These are phyloP conservation scores for Russula abietina DNA, from an alignment of 768 basidiomycete species.

Conservation along the genomic window DNA sequence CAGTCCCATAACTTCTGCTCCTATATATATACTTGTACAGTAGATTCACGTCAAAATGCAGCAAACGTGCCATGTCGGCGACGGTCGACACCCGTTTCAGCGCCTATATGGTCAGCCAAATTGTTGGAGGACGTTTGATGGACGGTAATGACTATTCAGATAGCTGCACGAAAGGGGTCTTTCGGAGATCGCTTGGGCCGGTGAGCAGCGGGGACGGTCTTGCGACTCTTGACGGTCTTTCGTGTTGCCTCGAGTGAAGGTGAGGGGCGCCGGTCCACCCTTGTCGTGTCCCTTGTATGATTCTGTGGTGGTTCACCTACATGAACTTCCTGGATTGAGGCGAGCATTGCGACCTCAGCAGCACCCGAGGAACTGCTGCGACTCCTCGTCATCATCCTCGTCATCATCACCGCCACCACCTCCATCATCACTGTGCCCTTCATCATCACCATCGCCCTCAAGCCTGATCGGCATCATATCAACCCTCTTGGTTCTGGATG, in stretches of 20 bases:
- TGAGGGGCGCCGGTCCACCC: not conserved
- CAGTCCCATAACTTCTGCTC: too few species aligned
- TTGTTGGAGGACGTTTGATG: slow-evolving; percentile 44
- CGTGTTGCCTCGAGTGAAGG: not conserved
- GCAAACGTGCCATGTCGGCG: slow-evolving; percentile 51
- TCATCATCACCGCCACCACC: too few species aligned
- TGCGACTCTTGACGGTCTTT: not conserved
- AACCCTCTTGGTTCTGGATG: too few species aligned
- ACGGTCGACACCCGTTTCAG: slow-evolving; percentile 68
- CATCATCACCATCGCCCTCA: too few species aligned
- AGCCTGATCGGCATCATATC: too few species aligned
- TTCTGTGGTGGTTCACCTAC: not conserved
- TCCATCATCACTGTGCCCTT: too few species aligned
- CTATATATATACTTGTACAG: too few species aligned
- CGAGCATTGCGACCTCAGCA: slow-evolving; percentile 13
- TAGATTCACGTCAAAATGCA: too few species aligned
- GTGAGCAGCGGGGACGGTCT: not conserved
- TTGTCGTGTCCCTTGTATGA: not conserved
- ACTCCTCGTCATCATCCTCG: too few species aligned
- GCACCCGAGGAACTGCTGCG: not conserved
- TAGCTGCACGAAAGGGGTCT: slow-evolving; percentile 49
- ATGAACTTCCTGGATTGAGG: slow-evolving; percentile 6
- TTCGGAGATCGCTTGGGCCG: slow-evolving; percentile 35
- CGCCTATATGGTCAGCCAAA: slow-evolving; percentile 43
- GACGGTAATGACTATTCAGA: slow-evolving; percentile 59